Evolutionary conservation across 1,139 yeast species (phyloP).

Genomic region (Protomyces gravidus): DNA sequence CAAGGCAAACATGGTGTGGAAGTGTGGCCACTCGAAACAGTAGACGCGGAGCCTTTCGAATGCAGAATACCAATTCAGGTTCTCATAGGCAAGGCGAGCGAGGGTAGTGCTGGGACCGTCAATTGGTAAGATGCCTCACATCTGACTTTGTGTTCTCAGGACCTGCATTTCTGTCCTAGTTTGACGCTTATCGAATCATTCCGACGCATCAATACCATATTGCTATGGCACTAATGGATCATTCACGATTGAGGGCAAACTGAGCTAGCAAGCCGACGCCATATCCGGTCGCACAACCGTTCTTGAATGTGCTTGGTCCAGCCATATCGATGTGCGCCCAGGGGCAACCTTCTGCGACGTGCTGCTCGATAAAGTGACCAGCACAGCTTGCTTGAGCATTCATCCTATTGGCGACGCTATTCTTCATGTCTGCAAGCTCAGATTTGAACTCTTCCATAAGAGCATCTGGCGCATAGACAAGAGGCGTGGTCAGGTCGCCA

Average conservation of each 20-base stretch:
- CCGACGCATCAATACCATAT: neutral
- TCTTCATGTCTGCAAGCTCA: slow-evolving; percentile 20
- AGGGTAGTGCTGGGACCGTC: neutral
- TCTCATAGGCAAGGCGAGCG: neutral
- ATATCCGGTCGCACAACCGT: slow-evolving; percentile 12
- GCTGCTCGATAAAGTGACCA: slow-evolving; percentile 21
- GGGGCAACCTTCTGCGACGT: slow-evolving; percentile 7
- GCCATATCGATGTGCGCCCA: slow-evolving; percentile 28
- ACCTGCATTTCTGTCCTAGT: neutral
- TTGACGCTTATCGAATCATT: neutral
- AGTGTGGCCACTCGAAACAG: neutral
- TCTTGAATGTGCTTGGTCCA: slow-evolving; percentile 6
- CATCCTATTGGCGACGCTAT: slow-evolving; percentile 6
- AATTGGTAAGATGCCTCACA: too few species aligned
- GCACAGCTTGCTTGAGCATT: slow-evolving; percentile 18
- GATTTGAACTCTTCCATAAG: slow-evolving; percentile 19
- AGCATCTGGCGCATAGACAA: slow-evolving; percentile 14
- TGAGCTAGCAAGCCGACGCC: slow-evolving; percentile 11
- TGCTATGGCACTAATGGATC: neutral
- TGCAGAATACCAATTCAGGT: slow-evolving; percentile 14
- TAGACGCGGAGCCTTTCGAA: slow-evolving; percentile 13
- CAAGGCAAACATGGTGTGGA: slow-evolving; percentile 19
- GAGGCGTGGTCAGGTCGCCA: slow-evolving; percentile 17
- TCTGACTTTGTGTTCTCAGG: neutral
- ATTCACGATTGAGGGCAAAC: slow-evolving; percentile 1